Base-by-base conservation (phyloP, 192 early-diverging fungal genomes). In the Mortierella claussenii region DNA sequence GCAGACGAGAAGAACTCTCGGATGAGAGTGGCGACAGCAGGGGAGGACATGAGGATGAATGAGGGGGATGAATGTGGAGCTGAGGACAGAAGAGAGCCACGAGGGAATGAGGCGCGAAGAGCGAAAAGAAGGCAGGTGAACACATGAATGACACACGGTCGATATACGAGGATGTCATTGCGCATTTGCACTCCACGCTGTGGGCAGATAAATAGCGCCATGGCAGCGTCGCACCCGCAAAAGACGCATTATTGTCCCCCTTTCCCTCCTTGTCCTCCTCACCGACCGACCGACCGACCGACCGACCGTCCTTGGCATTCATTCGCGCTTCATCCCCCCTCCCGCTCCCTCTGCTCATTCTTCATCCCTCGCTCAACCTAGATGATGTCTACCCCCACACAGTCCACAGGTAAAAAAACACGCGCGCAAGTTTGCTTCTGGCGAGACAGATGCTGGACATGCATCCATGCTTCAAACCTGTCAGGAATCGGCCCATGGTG, bases 1-100 rank as follows among this genome's bases (percentile, higher is more conserved):
- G 70, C 76, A 12, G 85, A 82, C 3, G 79, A 73, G 43, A 89
- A 84, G 74, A 89, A 89, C 20, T 79, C 82, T 24, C 59, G 69
- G 53, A 73, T 57, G 32, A 82, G 69, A 33, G 33, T 33, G 30
- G 76, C 56, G 1, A 51, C 48, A 31, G 61, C 46, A 18, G 56
- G 57, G 8, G 49, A 37, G 9, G 54, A 27, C 40, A 42, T 61
- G 30, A 30, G 27, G 11, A 17, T 45, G 9, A 17, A 42, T 2
- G 15, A 28, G 11, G 31, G 3, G 36, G 7, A 37, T 21, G 37
- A 37, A 20, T 34, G 27, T 15, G 10, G 44, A 47, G 43, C 9
- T 7, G 44, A 30, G 15, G 45, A 45, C 30, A 33, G 57, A 18
- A 60, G 20, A 61, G 47, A 3, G 44, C 2, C 2, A 24, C 20